Evolutionary conservation across 331 rosid genomes (phyloP), one percentile per base, ranked within the genome.

Genomic region (Acacia pycnantha): DNA sequence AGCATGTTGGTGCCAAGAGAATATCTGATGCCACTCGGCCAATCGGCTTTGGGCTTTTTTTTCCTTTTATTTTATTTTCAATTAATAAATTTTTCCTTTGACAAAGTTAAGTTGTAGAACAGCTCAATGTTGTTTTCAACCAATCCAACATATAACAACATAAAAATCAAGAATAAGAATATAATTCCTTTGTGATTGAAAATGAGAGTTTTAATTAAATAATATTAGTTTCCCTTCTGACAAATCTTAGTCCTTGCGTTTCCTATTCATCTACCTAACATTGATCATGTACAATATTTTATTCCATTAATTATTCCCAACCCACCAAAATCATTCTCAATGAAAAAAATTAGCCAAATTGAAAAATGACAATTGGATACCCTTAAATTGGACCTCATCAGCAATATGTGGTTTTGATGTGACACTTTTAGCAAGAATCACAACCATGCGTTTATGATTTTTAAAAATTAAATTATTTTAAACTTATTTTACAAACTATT

Each of bases 81-180:
- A 64, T 64, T 29, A 29, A 29, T 27, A 27, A 27, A 15, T 64
- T 64, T 65, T 16, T 6, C 5, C 6, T 65, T 65, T 65, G 71
- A 33, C 70, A 18, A 7, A 65, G 40, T 31, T 33, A 16, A 15
- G 71, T 16, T 31, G 5, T 11, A 15, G 33, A 33, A 65, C 46
- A 65, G 18, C 70, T 65, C 21, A 35, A 8, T 31, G 12, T 18
- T 31, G 44, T 33, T 67, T 58, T 81, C 71, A 73, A 67, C 81
- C 40, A 73, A 81, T 78, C 79, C 66, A 54, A 51, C 77, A 84
- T 79, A 69, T 79, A 69, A 82, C 76, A 44, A 71, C 47, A 79
- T 75, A 31, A 77, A 81, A 77, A 61, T 33, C 40, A 40, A 19
- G 59, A 84, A 22, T 73, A 78, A 84, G n/a, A 72, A 13, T 56